Evolutionary conservation across 1,284 basidiomycete genomes (phyloP).

Genomic region (Fomitiporia mediterranea): DNA sequence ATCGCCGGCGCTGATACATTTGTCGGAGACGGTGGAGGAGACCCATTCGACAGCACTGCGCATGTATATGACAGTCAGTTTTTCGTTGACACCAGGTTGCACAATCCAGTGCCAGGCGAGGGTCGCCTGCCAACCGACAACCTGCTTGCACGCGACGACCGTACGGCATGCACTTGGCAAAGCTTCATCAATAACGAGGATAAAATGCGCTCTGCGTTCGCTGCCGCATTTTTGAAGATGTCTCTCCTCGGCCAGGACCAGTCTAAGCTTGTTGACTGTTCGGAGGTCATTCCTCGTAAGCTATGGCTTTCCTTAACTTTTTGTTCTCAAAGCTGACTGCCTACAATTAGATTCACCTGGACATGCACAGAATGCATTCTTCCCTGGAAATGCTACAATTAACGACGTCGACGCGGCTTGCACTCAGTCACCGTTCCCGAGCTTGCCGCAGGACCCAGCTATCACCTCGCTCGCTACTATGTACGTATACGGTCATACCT

Average conservation of each 20-base stretch:
- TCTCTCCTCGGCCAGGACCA: slow-evolving; percentile 31
- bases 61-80: slow-evolving; percentile 36
- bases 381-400: slow-evolving; percentile 16
- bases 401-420: slow-evolving; percentile 16
- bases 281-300: slow-evolving; percentile 30
- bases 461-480: slow-evolving; percentile 19
- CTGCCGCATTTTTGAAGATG: slow-evolving; percentile 33
- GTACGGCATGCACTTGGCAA: slow-evolving; percentile 23
- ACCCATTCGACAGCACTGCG: slow-evolving; percentile 39
- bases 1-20: slow-evolving; percentile 36
- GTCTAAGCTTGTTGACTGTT: slow-evolving; percentile 31
- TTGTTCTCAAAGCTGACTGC: not conserved
- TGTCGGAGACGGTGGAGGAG: slow-evolving; percentile 32
- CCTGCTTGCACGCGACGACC: slow-evolving; percentile 19
- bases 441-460: slow-evolving; percentile 14
- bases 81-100: slow-evolving; percentile 36
- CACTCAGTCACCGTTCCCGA: slow-evolving; percentile 20
- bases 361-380: slow-evolving; percentile 4
- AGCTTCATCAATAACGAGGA: slow-evolving; percentile 18
- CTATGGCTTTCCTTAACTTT: no score
- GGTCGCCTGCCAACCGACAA: slow-evolving; percentile 38
- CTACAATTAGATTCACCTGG: not conserved
- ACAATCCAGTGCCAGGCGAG: slow-evolving; percentile 28
- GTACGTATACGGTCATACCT: slow-evolving; percentile 4
- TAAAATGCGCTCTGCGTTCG: slow-evolving; percentile 13